Percentiles rank a stretch among this genome's conserved stretches.
Evolutionary conservation across 441 rosid genomes (phyloP).

Genomic region (Hypseocharis bilobata): DNA sequence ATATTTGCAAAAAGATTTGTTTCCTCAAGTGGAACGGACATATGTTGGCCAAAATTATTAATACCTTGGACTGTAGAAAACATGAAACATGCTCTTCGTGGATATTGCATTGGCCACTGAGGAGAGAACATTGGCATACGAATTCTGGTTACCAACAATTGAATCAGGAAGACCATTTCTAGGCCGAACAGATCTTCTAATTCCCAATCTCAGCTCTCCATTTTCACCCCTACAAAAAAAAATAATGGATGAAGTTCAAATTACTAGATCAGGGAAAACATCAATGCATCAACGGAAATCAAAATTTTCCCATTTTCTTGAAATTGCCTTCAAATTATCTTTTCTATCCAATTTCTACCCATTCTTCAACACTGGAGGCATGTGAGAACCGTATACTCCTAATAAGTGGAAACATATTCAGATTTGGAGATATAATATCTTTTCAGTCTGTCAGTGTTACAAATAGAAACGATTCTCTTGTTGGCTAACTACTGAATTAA

Average conservation of each 20-base stretch:
- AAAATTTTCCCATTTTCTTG: too few relatives aligned
- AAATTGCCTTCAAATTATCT: too few relatives aligned
- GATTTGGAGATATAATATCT: background rate
- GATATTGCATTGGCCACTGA: conserved; percentile 61
- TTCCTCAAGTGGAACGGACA: background rate
- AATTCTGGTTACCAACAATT: conserved; percentile 43
- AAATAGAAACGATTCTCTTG: background rate
- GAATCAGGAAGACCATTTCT: conserved; percentile 64
- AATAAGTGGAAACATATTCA: background rate
- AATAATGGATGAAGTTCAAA: background rate
- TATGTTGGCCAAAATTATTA: background rate
- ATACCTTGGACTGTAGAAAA: conserved; percentile 86
- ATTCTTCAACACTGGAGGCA: background rate
- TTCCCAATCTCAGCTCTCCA: conserved; percentile 78
- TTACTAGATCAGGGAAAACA: conserved; percentile 1
- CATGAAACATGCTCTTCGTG: conserved; percentile 55
- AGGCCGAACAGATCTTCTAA: conserved; percentile 66
- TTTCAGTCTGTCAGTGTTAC: background rate
- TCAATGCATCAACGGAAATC: too few relatives aligned
- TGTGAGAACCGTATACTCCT: background rate
- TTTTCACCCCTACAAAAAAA: conserved; percentile 51
- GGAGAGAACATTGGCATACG: conserved; percentile 45
- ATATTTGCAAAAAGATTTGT: background rate
- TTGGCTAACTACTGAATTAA: conserved; percentile 3
- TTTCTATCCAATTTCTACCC: too few relatives aligned